Conservation (phyloP, 495 filamentous ascomycete genomes). For the Parachaetomium inaequale region DNA sequence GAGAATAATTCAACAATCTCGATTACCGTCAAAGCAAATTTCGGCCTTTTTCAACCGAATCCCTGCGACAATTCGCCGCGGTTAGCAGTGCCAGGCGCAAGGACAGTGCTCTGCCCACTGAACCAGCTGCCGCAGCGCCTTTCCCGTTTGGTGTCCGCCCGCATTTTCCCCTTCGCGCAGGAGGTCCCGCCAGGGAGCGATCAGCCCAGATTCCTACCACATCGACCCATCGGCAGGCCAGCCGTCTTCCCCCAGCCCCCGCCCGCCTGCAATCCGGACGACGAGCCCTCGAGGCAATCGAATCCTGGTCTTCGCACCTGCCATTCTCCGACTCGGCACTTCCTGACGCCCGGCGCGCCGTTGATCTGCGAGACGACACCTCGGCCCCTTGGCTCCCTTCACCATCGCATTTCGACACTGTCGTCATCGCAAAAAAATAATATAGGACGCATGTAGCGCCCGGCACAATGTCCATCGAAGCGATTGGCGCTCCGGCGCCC, state of each 20-base stretch:
- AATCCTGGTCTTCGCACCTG: conserved; percentile 21
- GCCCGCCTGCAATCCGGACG: conserved; percentile 20
- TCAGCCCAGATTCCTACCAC: conserved; percentile 35
- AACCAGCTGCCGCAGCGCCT: conserved; percentile 15
- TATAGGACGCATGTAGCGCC: conserved; percentile 38
- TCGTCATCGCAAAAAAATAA: conserved; percentile 22
- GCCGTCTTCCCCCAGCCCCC: conserved; percentile 25
- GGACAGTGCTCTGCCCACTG: neutral
- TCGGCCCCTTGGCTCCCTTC: neutral
- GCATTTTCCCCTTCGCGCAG: conserved; percentile 19
- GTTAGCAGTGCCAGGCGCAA: neutral
- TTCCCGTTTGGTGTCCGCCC: conserved; percentile 24
- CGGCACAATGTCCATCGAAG: conserved; percentile 39
- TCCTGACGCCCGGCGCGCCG: conserved; percentile 18
- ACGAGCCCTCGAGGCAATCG: conserved; percentile 21
- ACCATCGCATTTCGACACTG: conserved; percentile 14
- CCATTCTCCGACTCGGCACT: conserved; percentile 21
- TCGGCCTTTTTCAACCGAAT: neutral
- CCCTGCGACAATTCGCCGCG: neutral
- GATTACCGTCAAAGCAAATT: neutral
- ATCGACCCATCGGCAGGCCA: conserved; percentile 33
- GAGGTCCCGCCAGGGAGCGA: conserved; percentile 16
- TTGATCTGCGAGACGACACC: conserved; percentile 10
- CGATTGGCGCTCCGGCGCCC: conserved; percentile 40
- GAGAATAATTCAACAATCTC: neutral